Evolutionary conservation across 768 basidiomycete species (phyloP).

Genomic region (Boletus sp.): DNA sequence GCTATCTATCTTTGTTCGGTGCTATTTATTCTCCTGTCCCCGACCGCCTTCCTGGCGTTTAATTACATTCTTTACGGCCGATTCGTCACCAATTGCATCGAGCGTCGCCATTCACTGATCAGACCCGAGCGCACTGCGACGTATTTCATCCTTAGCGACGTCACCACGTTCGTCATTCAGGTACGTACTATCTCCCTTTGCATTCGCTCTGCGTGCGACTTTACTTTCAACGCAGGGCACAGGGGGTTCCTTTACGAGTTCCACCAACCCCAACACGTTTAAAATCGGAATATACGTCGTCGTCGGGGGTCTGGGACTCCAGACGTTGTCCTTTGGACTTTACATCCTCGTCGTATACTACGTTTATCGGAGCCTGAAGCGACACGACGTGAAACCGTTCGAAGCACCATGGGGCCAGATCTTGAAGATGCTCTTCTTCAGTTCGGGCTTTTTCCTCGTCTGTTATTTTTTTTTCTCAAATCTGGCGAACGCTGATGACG

Average conservation of each 20-base stretch:
- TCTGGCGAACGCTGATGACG: not conserved
- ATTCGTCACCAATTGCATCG: constrained; percentile 20
- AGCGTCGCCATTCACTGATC: constrained; percentile 22
- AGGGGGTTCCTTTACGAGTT: constrained; percentile 17
- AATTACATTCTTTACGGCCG: constrained; percentile 34
- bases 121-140: constrained; percentile 23
- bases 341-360: constrained; percentile 17
- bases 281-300: constrained; percentile 20
- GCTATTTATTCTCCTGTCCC: constrained; percentile 27
- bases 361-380: constrained; percentile 14
- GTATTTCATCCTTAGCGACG: constrained; percentile 30
- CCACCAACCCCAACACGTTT: not conserved
- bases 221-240: constrained; percentile 10
- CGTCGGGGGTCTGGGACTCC: constrained; percentile 26
- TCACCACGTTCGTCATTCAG: constrained; percentile 29
- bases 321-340: constrained; percentile 25
- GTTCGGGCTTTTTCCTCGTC: constrained; percentile 27
- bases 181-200: constrained; percentile 5
- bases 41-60: constrained; percentile 32
- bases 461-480: too few species aligned
- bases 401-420: constrained; percentile 19
- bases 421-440: constrained; percentile 23
- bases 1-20: constrained; percentile 15
- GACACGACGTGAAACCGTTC: constrained; percentile 1
- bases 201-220: not conserved